These are phyloP conservation scores for Fomitopsis pinicola DNA, from an alignment of 1,284 basidiomycete genomes.

Conservation along the genomic window DNA sequence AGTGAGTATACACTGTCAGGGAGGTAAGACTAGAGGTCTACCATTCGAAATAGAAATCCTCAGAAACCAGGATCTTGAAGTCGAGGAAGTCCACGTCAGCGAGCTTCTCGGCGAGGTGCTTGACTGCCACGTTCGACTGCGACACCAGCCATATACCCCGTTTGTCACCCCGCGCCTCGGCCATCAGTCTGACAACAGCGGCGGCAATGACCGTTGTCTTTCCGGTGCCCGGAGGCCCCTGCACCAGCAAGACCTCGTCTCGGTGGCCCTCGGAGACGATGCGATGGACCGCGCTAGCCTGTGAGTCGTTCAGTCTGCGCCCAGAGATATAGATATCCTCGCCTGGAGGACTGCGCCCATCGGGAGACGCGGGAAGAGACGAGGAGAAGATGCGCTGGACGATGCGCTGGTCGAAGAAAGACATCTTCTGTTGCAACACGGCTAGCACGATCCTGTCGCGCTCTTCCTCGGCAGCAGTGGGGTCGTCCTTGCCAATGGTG, in stretches of 20 bases:
- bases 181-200: constrained; percentile 15
- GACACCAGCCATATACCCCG: constrained; percentile 27
- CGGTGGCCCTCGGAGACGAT: constrained; percentile 6
- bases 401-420: constrained; percentile 7
- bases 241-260: constrained; percentile 10
- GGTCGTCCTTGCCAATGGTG: too few species aligned
- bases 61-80: constrained; percentile 42
- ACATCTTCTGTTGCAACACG: constrained; percentile 3
- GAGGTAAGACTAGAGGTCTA: too few species aligned
- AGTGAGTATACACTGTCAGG: too few species aligned
- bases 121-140: constrained; percentile 41
- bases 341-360: not conserved
- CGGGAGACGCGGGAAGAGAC: too few species aligned
- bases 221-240: constrained; percentile 24
- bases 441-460: constrained; percentile 7
- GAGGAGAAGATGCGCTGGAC: constrained; percentile 4
- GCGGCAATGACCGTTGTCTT: constrained; percentile 35
- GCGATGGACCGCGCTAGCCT: constrained; percentile 10
- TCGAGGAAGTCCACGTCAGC: constrained; percentile 27
- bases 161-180: not conserved
- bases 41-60: too few species aligned
- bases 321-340: constrained; percentile 1
- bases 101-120: constrained; percentile 50
- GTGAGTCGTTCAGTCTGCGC: constrained; percentile 15
- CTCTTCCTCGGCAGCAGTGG: too few species aligned